Percentiles rank a stretch among this genome's conserved stretches.
Conservation (phyloP, 2,329 filamentous ascomycete species). For the Aureobasidium sp. region DNA sequence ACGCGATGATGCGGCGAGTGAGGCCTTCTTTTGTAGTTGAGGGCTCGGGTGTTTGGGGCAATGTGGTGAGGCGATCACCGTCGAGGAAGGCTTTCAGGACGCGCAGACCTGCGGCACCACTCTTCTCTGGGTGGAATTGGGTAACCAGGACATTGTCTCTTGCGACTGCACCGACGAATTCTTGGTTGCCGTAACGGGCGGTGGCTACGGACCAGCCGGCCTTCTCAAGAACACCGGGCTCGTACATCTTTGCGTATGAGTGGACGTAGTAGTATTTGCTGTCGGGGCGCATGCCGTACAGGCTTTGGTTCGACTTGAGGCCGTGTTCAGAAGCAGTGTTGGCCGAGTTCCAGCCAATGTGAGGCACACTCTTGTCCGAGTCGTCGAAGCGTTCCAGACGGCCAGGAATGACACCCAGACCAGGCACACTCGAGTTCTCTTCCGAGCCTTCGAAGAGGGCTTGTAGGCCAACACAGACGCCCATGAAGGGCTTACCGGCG, state of each 20-base stretch:
- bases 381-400: slow-evolving; percentile 70
- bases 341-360: slow-evolving; percentile 98
- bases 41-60: slow-evolving; percentile 36
- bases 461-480: slow-evolving; percentile 91
- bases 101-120: slow-evolving; percentile 77
- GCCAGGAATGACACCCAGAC: slow-evolving; percentile 67
- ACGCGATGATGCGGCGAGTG: slow-evolving; percentile 90
- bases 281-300: slow-evolving; percentile 70
- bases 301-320: slow-evolving; percentile 41
- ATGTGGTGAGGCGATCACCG: slow-evolving; percentile 53
- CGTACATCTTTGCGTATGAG: slow-evolving; percentile 79
- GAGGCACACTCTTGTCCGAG: slow-evolving; percentile 79
- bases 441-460: slow-evolving; percentile 80
- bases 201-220: slow-evolving; percentile 91
- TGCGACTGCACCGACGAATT: slow-evolving; percentile 85
- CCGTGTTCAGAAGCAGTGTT: slow-evolving; percentile 46
- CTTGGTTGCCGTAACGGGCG: slow-evolving; percentile 76
- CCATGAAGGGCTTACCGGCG: slow-evolving; percentile 95
- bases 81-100: slow-evolving; percentile 80
- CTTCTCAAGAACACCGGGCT: slow-evolving; percentile 63
- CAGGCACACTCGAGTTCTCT: slow-evolving; percentile 65
- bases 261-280: slow-evolving; percentile 99
- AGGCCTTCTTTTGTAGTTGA: slow-evolving; percentile 54
- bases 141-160: slow-evolving; percentile 81
- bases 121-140: slow-evolving; percentile 98